Conservation (phyloP, 2,329 filamentous ascomycete genomes). For the Penicillium sp. region DNA sequence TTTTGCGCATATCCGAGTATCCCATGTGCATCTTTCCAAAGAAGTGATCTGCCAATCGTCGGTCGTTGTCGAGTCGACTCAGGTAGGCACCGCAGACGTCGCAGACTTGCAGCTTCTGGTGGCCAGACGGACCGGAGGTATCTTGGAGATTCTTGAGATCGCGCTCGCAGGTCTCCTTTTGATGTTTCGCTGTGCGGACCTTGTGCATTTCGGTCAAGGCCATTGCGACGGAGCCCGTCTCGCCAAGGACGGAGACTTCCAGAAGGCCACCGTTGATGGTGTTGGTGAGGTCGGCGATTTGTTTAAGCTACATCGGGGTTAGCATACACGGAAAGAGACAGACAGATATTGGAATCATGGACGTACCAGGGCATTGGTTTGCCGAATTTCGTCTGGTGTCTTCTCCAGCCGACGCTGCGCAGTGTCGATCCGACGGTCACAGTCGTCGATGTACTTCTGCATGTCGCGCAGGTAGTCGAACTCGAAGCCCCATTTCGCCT, state of each 20-base stretch:
- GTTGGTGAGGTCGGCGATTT: conserved; percentile 75
- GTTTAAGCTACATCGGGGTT: conserved; percentile 60
- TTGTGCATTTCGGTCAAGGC: conserved; percentile 88
- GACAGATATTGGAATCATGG: neutral
- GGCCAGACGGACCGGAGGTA: conserved; percentile 86
- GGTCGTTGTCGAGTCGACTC: conserved; percentile 87
- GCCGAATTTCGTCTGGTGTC: conserved; percentile 93
- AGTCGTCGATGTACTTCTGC: conserved; percentile 94
- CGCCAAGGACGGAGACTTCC: conserved; percentile 82
- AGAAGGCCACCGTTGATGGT: conserved; percentile 79
- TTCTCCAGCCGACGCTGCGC: conserved; percentile 91
- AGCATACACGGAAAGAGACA: neutral
- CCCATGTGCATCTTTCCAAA: conserved; percentile 99
- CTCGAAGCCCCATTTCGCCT: conserved; percentile 81
- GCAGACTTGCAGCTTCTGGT: conserved; percentile 98
- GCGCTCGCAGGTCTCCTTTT: conserved; percentile 78
- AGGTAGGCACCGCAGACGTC: conserved; percentile 97
- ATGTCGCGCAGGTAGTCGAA: conserved; percentile 96
- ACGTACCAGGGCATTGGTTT: conserved; percentile 78
- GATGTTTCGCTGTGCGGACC: conserved; percentile 73
- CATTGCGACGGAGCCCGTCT: conserved; percentile 73
- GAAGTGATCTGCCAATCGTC: conserved; percentile 91
- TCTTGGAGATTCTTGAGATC: conserved; percentile 89
- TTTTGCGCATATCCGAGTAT: conserved; percentile 97
- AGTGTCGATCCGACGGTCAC: conserved; percentile 87